Evolutionary conservation across 192 early-diverging fungal species (phyloP), one percentile per base, ranked within the genome.

Genomic region (Chytriomyces sp.): DNA sequence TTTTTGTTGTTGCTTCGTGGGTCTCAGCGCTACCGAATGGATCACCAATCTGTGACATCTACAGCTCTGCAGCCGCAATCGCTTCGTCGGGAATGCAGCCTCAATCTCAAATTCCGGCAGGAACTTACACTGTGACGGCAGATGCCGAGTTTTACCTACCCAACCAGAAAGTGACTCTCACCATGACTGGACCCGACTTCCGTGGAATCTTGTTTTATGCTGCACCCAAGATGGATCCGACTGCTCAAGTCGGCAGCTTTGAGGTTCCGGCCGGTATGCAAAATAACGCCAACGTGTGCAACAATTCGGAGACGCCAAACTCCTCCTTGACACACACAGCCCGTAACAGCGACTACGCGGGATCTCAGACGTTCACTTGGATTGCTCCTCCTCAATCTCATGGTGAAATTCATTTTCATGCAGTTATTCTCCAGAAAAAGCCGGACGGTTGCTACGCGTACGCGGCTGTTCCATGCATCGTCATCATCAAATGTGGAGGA

Each of bases 131-230:
- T 5, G 19, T 70, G 7, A 70, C 44, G 17, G 5, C 31, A 4
- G 54, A 70, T 37, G 25, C 44, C 14, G 22, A 25, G 7, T 33
- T 31, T 31, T 70, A 70, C 37, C 4, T n/a, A 8, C 6, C 52
- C 28, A 37, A 37, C 49, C 49, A 70, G 22, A 5, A 28, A 6
- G 30, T 70, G 54, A 70, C 14, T 5, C 8, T 70, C 67, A 58
- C 44, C 7, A 70, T 70, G 67, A 56, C 17, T 19, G 67, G 67
- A 10, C 67, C 67, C 19, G 6, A 14, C 34, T 70, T 70, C 54
- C 5, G 39, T 5, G 67, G 67, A 14, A 32, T 70, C 67, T 17
- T 70, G 55, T 37, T 58, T 31, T 70, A 70, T 34, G 44, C 37
- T 25, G 22, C 4, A 5, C 67, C 67, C 54, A 54, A 8, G 5